These are phyloP conservation scores for Haplographium delicatum DNA, from an alignment of 495 filamentous ascomycete species.

Conservation along the genomic window DNA sequence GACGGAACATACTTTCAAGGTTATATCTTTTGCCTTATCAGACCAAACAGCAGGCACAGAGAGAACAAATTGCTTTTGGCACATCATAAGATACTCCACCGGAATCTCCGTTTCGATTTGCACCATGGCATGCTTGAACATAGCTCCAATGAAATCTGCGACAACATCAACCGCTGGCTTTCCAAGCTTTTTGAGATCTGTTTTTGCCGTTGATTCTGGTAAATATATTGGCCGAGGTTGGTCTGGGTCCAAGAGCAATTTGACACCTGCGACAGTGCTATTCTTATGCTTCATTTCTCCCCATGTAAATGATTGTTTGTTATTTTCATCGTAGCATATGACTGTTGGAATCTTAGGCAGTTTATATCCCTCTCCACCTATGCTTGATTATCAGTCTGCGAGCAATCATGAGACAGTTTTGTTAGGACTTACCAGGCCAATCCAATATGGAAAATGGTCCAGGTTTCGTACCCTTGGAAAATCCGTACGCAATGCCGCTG, in stretches of 20 bases:
- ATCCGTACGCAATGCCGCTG: conserved; percentile 23
- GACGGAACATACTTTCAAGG: conserved; percentile 27
- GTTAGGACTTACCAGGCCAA: conserved; percentile 11
- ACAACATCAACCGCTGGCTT: conserved; percentile 27
- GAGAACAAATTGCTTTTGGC: conserved; percentile 34
- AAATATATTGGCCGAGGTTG: conserved; percentile 24
- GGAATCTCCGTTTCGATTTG: conserved; percentile 23
- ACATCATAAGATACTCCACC: conserved; percentile 18
- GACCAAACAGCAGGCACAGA: conserved; percentile 55
- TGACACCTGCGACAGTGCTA: conserved; percentile 21
- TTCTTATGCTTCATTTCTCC: conserved; percentile 5
- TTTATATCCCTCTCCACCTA: conserved; percentile 18
- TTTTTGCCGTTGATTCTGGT: conserved; percentile 14
- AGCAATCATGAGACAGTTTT: neutral
- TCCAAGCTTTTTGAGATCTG: conserved; percentile 22
- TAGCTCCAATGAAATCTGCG: conserved; percentile 14
- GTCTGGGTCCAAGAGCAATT: conserved; percentile 30
- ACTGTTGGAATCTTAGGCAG: conserved; percentile 23
- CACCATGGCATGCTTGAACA: conserved; percentile 27
- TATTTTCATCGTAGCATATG: conserved; percentile 14
- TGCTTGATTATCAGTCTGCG: neutral
- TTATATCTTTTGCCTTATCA: conserved; percentile 43
- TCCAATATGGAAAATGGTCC: conserved; percentile 10
- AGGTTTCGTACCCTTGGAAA: conserved; percentile 12
- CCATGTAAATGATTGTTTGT: conserved; percentile 15